Evolutionary conservation across 805 yeast species (phyloP), one percentile per base, ranked within the genome.

Genomic region (Cyberlindnera maritima): DNA sequence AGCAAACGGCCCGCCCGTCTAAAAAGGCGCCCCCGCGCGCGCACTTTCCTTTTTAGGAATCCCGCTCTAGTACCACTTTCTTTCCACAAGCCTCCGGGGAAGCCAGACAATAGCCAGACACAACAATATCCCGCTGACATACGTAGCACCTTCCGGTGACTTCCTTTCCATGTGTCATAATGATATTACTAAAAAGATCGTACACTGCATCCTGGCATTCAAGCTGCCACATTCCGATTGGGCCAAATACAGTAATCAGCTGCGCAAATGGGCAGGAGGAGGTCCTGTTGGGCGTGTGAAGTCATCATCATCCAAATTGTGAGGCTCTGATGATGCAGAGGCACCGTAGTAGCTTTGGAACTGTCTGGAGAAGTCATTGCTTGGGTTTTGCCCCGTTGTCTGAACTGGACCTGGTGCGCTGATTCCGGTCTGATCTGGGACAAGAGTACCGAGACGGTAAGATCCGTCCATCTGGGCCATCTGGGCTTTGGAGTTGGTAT

Each of bases 401-500:
- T n/a, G 58, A 41, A 32, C 48, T n/a, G 41, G 44, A 11, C 32
- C 39, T 6, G 52, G 54, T 7, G 45, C 46, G 19, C 43, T 46
- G 29, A 52, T 42, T 1, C 62, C 61, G 2, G 60, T 57, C 17
- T 53, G 52, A 34, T 60, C 62, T 3, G 59, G 59, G 3, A 60
- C 58, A 6, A 59, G 52, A 12, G 47, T 54, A 28, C 43, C 43
- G 31, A 56, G 35, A 21, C 54, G 55, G n/a, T 48, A 49, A 3
- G 49, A 26, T 26, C 48, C 44, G 7, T 39, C 46, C 5, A 41
- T 44, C 19, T 31, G 46, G 7, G 54, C 49, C 52, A 44, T 44
- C n/a, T 56, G 56, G 7, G 64, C 61, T 50, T 67, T 66, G 29
- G 62, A 57, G 44, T 68, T 70, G 10, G 66, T 48, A 50, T 69